Conservation (phyloP, 2,329 filamentous ascomycete genomes). For the Apiospora hydei region DNA sequence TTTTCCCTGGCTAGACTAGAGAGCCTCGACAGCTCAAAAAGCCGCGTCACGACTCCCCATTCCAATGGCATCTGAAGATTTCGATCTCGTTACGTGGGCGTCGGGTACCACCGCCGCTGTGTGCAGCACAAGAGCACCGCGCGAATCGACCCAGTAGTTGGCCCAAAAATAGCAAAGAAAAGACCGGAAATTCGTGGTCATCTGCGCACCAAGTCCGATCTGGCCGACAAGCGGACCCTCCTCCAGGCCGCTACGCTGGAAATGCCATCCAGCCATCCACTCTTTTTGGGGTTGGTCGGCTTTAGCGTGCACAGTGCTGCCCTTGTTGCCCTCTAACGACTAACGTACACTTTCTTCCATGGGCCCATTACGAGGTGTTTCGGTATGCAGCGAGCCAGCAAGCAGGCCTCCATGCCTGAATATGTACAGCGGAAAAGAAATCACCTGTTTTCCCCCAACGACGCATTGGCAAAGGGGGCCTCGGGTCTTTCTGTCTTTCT, state of each 20-base stretch:
- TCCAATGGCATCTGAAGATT: not conserved
- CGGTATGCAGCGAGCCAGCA: slow-evolving; percentile 1
- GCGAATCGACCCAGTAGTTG: not conserved
- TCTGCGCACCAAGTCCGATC: slow-evolving; percentile 9
- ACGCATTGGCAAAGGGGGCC: not conserved
- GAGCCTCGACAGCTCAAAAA: not conserved
- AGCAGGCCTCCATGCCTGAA: not conserved
- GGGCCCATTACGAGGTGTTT: not conserved
- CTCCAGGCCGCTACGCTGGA: slow-evolving; percentile 10
- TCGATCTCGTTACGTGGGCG: not conserved
- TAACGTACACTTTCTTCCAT: not conserved
- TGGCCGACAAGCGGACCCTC: not conserved
- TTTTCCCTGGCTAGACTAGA: not conserved
- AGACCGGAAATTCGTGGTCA: not conserved
- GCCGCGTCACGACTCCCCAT: not conserved
- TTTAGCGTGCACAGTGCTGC: not conserved
- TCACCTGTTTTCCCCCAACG: not conserved
- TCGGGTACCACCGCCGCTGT: slow-evolving; percentile 8
- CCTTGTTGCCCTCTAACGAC: not conserved
- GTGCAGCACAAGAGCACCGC: slow-evolving; percentile 1
- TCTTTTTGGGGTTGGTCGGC: slow-evolving; percentile 2
- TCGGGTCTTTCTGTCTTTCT: not conserved
- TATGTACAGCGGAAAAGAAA: not conserved
- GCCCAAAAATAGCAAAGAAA: slow-evolving; percentile 3
- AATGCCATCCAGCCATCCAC: slow-evolving; percentile 11